Evolutionary conservation across 2,329 filamentous ascomycete genomes (phyloP).

Genomic region (Epichloe glyceriae): DNA sequence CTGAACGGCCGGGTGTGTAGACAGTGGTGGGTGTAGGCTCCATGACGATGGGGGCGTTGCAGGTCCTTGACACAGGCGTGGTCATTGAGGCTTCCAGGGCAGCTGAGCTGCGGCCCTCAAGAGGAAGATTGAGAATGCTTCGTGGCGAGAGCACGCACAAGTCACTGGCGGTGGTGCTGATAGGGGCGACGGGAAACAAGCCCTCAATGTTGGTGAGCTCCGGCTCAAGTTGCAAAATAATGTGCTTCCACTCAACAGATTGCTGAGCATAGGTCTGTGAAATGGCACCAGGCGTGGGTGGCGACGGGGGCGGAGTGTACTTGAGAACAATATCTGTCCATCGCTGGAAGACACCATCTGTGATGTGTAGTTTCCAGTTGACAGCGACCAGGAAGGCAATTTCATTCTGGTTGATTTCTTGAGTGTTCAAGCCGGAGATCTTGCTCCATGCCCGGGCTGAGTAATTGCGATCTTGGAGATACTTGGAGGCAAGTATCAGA

Average conservation of each 20-base stretch:
- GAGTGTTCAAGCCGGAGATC: constrained; percentile 87
- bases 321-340: constrained; percentile 91
- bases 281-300: constrained; percentile 37
- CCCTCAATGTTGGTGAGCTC: constrained; percentile 46
- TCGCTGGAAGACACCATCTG: constrained; percentile 74
- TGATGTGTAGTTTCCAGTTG: constrained; percentile 89
- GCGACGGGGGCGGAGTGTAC: constrained; percentile 60
- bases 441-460: constrained; percentile 97
- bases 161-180: constrained; percentile 19
- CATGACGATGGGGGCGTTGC: constrained; percentile 31
- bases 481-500: constrained; percentile 92
- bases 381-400: constrained; percentile 81
- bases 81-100: constrained; percentile 25
- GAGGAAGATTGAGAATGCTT: constrained; percentile 31
- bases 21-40: constrained; percentile 31
- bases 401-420: constrained; percentile 95
- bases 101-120: constrained; percentile 21
- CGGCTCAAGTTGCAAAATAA: constrained; percentile 43
- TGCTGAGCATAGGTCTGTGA: constrained; percentile 32
- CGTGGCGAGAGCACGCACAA: constrained; percentile 26
- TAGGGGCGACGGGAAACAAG: constrained; percentile 26
- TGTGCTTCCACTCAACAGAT: constrained; percentile 42
- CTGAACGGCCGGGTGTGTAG: constrained; percentile 33
- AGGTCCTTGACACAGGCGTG: constrained; percentile 28
- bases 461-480: constrained; percentile 94